These are phyloP conservation scores for Babesia bovis DNA, from an alignment of 169 alveolate species.

Conservation along the genomic window DNA sequence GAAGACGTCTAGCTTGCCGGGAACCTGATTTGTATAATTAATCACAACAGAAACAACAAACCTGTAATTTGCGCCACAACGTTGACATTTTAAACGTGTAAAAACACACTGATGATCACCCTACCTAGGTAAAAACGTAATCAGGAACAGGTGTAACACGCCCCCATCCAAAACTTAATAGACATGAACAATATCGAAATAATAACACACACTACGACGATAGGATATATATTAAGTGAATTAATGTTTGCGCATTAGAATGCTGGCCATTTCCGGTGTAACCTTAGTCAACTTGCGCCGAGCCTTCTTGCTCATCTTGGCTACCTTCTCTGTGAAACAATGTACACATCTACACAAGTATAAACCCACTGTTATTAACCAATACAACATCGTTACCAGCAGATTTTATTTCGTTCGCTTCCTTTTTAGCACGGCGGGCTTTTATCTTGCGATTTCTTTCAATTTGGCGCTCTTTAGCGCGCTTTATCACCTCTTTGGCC, in stretches of 20 bases:
- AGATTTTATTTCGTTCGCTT: slow-evolving; percentile 58
- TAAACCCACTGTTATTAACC: slow-evolving; percentile 53
- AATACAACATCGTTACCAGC: slow-evolving; percentile 63
- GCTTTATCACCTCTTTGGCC: slow-evolving; percentile 33
- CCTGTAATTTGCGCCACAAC: slow-evolving; percentile 69
- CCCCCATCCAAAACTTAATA: slow-evolving; percentile 16
- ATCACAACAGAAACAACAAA: not conserved
- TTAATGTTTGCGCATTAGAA: slow-evolving; percentile 23
- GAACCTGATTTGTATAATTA: slow-evolving; percentile 24
- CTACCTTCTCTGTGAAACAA: slow-evolving; percentile 45
- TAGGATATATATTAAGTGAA: not conserved
- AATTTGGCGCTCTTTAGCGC: slow-evolving; percentile 24
- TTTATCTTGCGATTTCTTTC: slow-evolving; percentile 17
- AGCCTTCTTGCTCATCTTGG: slow-evolving; percentile 68
- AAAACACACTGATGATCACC: slow-evolving; percentile 2
- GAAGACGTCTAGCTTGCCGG: slow-evolving; percentile 60
- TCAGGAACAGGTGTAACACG: slow-evolving; percentile 1
- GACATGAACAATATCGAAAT: not conserved
- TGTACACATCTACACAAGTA: not conserved
- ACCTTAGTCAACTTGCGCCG: slow-evolving; percentile 48
- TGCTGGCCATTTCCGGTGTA: slow-evolving; percentile 62
- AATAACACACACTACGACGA: not conserved
- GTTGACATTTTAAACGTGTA: slow-evolving; percentile 56
- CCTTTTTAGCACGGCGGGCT: slow-evolving; percentile 34
- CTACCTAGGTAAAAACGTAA: not conserved